Evolutionary conservation across 208 protist genomes (phyloP).

Genomic region (Crithidia mellificae): DNA sequence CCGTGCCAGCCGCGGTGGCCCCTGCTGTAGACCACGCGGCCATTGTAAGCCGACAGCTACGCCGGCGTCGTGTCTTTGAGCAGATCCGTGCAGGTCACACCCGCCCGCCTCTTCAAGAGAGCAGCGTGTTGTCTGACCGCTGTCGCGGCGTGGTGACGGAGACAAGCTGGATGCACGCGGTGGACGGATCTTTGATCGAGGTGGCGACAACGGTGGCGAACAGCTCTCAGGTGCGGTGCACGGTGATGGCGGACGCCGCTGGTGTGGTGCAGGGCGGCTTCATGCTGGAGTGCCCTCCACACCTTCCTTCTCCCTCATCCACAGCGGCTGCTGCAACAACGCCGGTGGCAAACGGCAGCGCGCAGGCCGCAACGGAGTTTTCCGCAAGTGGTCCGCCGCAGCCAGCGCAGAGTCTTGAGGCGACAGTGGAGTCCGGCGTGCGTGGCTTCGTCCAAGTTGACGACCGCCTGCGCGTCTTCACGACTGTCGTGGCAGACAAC

Average conservation of each 20-base stretch:
- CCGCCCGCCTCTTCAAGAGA: slow-evolving; percentile 37
- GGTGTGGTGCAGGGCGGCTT: slow-evolving; percentile 50
- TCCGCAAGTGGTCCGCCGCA: not conserved
- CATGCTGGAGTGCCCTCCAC: slow-evolving; percentile 29
- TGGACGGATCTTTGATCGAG: slow-evolving; percentile 62
- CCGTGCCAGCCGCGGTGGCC: too few relatives aligned
- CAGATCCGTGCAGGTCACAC: slow-evolving; percentile 31
- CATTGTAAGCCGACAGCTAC: slow-evolving; percentile 36
- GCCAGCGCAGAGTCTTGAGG: slow-evolving; percentile 1
- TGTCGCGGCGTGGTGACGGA: slow-evolving; percentile 50
- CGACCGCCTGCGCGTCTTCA: slow-evolving; percentile 39
- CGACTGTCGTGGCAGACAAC: slow-evolving; percentile 73
- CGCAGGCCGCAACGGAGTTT: not conserved
- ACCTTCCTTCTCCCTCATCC: not conserved
- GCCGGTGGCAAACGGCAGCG: not conserved
- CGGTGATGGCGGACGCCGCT: slow-evolving; percentile 25
- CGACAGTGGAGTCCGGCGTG: slow-evolving; percentile 45
- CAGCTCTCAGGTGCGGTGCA: slow-evolving; percentile 51
- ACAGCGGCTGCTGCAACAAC: not conserved
- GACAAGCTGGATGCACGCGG: slow-evolving; percentile 65
- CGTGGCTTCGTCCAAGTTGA: slow-evolving; percentile 46
- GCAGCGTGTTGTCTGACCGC: slow-evolving; percentile 33
- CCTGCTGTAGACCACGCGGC: slow-evolving; percentile 48
- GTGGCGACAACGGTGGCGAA: slow-evolving; percentile 62
- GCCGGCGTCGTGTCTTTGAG: slow-evolving; percentile 66